Percentiles rank a stretch among this genome's conserved stretches.
phyloP scores from a whole-genome alignment of 169 alveolate species.

The Eimeria nieschulzi region DNA sequence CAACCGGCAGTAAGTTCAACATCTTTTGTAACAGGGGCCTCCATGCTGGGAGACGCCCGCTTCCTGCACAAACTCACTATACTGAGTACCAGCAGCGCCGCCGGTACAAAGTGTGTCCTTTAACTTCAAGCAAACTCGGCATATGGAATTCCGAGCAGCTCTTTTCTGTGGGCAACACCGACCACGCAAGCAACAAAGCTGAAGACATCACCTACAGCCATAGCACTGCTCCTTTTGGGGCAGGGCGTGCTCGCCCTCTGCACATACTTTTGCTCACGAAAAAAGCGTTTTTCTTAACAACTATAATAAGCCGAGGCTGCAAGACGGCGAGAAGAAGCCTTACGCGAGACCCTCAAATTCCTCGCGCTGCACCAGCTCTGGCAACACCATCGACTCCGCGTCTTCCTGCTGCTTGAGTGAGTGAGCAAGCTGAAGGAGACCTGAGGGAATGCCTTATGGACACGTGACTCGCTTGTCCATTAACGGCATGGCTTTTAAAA shows the following conservation, averaged over 20 bases:
- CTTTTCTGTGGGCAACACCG: not conserved
- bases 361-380: conserved; percentile 1
- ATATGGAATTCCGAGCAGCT: not conserved
- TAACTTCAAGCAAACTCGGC: not conserved
- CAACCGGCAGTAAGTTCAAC: too few species aligned
- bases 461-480: too few species aligned
- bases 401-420: conserved; percentile 3
- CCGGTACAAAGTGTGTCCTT: too few species aligned
- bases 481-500: too few species aligned
- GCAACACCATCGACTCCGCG: not conserved
- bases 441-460: not conserved
- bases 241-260: not conserved
- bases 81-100: too few species aligned
- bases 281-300: not conserved
- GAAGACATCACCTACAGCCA: not conserved
- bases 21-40: too few species aligned
- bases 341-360: not conserved
- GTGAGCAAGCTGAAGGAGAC: not conserved
- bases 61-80: too few species aligned
- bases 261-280: not conserved
- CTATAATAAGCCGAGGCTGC: not conserved
- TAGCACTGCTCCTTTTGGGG: not conserved
- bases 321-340: not conserved
- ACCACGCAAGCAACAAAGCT: not conserved
- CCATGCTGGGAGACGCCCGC: too few species aligned